These are phyloP conservation scores for Russula brevipes DNA, from an alignment of 768 basidiomycete genomes.

Conservation along the genomic window DNA sequence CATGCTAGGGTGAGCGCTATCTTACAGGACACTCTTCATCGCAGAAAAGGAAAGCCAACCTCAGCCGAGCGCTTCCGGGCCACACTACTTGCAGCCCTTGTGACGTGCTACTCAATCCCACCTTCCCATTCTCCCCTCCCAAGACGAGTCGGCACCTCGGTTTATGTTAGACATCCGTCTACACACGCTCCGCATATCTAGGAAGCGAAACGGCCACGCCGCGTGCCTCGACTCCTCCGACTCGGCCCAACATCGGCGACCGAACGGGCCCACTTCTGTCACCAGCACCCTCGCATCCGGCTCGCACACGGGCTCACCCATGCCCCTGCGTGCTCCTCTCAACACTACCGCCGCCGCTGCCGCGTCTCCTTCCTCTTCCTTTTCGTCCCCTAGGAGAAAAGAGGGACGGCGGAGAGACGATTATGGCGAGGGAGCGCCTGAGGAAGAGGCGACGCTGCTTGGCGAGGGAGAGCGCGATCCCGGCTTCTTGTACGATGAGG, in stretches of 20 bases:
- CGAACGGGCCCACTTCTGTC: neutral
- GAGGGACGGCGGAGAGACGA: slow-evolving; percentile 16
- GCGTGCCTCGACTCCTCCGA: slow-evolving; percentile 5
- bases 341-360: neutral
- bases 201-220: slow-evolving; percentile 16
- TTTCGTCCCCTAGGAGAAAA: slow-evolving; percentile 15
- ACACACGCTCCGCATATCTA: slow-evolving; percentile 14
- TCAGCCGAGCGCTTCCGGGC: no score
- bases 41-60: no score
- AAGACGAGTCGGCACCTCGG: slow-evolving; percentile 16
- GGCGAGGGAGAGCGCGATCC: slow-evolving; percentile 32
- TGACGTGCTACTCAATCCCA: no score
- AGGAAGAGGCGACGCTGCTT: slow-evolving; percentile 22
- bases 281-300: neutral
- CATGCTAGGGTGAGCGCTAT: no score
- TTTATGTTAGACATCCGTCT: slow-evolving; percentile 25
- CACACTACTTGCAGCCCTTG: no score
- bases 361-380: neutral
- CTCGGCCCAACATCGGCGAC: neutral
- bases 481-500: slow-evolving; percentile 38
- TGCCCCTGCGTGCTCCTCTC: slow-evolving; percentile 13
- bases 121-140: neutral
- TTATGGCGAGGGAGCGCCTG: slow-evolving; percentile 17
- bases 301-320: slow-evolving; percentile 13
- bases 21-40: no score